Conservation (phyloP, 208 protist genomes). For the Wallacemonas sp. region DNA sequence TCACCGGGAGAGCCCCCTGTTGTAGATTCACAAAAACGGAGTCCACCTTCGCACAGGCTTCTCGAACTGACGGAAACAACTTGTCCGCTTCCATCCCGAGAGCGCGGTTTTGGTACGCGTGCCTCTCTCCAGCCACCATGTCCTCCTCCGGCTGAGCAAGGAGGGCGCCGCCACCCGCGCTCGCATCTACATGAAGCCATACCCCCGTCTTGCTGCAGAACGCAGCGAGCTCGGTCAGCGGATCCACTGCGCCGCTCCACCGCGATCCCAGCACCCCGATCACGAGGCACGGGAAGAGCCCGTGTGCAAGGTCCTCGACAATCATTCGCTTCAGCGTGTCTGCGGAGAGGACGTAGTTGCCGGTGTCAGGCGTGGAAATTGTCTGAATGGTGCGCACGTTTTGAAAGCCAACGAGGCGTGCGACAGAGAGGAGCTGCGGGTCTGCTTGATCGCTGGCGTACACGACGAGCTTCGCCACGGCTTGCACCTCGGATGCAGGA, state of each 20-base stretch:
- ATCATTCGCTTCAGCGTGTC: constrained; percentile 44
- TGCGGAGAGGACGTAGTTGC: constrained; percentile 49
- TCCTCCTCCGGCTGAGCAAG: constrained; percentile 9
- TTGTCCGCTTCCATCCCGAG: not conserved
- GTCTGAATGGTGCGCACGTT: constrained; percentile 66
- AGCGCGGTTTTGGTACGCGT: not conserved
- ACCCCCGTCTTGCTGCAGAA: constrained; percentile 56
- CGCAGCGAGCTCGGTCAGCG: constrained; percentile 33
- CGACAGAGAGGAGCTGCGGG: constrained; percentile 36
- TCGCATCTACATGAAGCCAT: constrained; percentile 79
- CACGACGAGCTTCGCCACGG: constrained; percentile 38
- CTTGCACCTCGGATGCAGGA: constrained; percentile 15
- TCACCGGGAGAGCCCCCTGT: not conserved
- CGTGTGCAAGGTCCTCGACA: constrained; percentile 62
- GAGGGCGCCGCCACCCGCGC: constrained; percentile 43
- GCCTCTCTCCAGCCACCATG: not conserved
- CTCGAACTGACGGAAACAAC: no score
- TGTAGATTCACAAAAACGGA: not conserved
- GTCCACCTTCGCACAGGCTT: not conserved
- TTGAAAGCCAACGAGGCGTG: constrained; percentile 54
- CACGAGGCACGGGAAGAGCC: constrained; percentile 63
- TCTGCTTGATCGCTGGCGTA: constrained; percentile 79
- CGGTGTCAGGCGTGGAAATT: constrained; percentile 15
- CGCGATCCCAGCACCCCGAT: constrained; percentile 53
- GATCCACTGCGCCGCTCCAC: constrained; percentile 60